Conservation (phyloP, 2,329 filamentous ascomycete species). For the Penicillium sp. region DNA sequence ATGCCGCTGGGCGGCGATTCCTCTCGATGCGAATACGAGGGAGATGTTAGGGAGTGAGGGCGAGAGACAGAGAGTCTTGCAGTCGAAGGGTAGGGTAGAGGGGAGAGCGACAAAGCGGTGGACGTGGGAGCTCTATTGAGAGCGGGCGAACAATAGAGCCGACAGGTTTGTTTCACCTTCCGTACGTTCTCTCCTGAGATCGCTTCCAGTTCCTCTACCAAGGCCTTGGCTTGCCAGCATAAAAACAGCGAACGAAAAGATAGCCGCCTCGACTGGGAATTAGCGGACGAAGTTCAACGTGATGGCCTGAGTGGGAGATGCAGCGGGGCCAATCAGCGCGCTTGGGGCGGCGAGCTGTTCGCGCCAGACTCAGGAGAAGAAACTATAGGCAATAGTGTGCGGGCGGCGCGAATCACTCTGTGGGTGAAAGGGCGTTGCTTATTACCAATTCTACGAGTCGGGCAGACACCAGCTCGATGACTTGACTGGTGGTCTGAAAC, state of each 20-base stretch:
- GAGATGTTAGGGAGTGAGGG: too few relatives aligned
- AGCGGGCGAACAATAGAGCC: not conserved
- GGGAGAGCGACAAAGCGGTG: not conserved
- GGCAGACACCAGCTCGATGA: too few relatives aligned
- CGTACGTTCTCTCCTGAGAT: too few relatives aligned
- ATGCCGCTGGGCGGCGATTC: conserved; percentile 11
- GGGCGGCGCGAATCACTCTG: too few relatives aligned
- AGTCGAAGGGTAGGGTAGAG: not conserved
- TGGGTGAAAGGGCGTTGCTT: too few relatives aligned
- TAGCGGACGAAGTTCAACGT: conserved; percentile 2
- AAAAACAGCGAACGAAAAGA: not conserved
- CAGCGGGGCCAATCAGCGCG: conserved; percentile 16
- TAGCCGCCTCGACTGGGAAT: not conserved
- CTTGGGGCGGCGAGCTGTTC: conserved; percentile 11
- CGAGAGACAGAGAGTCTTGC: not conserved
- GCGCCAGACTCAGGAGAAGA: too few relatives aligned
- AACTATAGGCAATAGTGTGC: not conserved
- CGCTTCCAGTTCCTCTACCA: too few relatives aligned
- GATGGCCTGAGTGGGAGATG: conserved; percentile 8
- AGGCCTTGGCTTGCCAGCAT: not conserved
- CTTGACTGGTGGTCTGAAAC: not conserved
- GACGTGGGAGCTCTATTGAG: not conserved
- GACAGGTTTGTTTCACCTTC: not conserved
- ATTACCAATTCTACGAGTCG: too few relatives aligned
- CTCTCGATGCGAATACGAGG: not conserved